Evolutionary conservation across 768 basidiomycete genomes (phyloP).

Genomic region (Tylopilus balloui): DNA sequence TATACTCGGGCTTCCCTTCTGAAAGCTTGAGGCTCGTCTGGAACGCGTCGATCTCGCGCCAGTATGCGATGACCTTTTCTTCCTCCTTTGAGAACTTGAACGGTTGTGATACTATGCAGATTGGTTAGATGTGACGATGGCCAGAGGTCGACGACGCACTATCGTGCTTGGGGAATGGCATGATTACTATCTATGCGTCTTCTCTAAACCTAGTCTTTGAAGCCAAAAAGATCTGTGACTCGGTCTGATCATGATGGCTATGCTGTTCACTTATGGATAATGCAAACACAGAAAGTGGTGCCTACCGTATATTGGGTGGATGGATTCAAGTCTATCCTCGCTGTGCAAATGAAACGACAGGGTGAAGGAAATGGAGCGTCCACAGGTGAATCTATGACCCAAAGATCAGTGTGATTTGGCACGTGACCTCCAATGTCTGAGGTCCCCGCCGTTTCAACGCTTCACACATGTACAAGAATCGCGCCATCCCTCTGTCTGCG

Average conservation of each 20-base stretch:
- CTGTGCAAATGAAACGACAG: no score
- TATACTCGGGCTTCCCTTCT: slow-evolving; percentile 83
- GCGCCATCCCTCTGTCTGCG: no score
- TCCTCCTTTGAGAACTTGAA: slow-evolving; percentile 89
- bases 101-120: slow-evolving; percentile 54
- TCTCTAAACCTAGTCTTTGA: background rate
- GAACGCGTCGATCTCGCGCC: slow-evolving; percentile 98
- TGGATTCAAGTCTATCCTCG: no score
- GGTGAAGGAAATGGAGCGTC: no score
- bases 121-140: slow-evolving; percentile 5
- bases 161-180: slow-evolving; percentile 71
- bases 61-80: slow-evolving; percentile 84
- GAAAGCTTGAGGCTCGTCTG: slow-evolving; percentile 89
- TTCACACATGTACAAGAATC: no score
- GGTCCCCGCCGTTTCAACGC: no score
- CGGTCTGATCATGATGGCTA: slow-evolving; percentile 11
- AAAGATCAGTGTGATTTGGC: no score
- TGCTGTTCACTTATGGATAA: no score
- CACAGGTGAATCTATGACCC: no score
- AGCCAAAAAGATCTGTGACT: slow-evolving; percentile 6
- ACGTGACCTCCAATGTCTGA: no score
- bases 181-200: slow-evolving; percentile 22
- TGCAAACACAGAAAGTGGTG: no score
- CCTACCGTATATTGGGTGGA: no score
- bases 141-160: slow-evolving; percentile 41